Conservation (phyloP, 2,329 filamentous ascomycete genomes). For the Pleomassaria siparia region DNA sequence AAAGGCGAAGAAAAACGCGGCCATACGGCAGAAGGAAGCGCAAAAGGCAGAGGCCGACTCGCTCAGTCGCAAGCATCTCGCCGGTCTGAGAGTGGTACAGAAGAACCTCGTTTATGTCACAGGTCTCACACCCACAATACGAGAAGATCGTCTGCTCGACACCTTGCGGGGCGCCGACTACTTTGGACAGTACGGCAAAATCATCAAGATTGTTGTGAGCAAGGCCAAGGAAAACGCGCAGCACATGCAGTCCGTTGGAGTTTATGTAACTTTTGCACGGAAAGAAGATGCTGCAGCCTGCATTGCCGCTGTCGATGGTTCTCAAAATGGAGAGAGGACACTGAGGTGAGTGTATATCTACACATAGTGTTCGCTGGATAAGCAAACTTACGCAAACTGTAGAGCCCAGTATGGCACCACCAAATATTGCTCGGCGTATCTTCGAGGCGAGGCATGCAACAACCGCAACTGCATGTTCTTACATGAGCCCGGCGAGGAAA, state of each 20-base stretch:
- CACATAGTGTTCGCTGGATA: not conserved
- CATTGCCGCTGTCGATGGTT: slow-evolving; percentile 90
- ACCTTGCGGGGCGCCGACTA: slow-evolving; percentile 89
- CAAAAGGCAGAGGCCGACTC: slow-evolving; percentile 97
- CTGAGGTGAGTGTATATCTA: slow-evolving; percentile 62
- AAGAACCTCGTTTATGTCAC: slow-evolving; percentile 99
- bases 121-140: slow-evolving; percentile 84
- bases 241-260: slow-evolving; percentile 82
- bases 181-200: slow-evolving; percentile 97
- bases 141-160: slow-evolving; percentile 88
- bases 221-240: slow-evolving; percentile 78
- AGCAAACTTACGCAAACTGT: slow-evolving; percentile 19
- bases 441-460: slow-evolving; percentile 90
- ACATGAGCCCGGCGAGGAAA: slow-evolving; percentile 96
- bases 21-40: slow-evolving; percentile 86
- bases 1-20: slow-evolving; percentile 91
- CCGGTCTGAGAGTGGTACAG: slow-evolving; percentile 92
- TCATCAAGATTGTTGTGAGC: slow-evolving; percentile 98
- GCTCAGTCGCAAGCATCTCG: slow-evolving; percentile 91
- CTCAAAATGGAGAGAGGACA: slow-evolving; percentile 83
- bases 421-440: slow-evolving; percentile 97
- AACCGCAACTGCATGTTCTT: slow-evolving; percentile 98
- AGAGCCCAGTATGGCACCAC: slow-evolving; percentile 83
- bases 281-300: slow-evolving; percentile 89
- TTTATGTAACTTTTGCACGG: slow-evolving; percentile 96